phyloP scores from a whole-genome alignment of 139 green algal genomes.

The Auxenochlorella protothecoides region DNA sequence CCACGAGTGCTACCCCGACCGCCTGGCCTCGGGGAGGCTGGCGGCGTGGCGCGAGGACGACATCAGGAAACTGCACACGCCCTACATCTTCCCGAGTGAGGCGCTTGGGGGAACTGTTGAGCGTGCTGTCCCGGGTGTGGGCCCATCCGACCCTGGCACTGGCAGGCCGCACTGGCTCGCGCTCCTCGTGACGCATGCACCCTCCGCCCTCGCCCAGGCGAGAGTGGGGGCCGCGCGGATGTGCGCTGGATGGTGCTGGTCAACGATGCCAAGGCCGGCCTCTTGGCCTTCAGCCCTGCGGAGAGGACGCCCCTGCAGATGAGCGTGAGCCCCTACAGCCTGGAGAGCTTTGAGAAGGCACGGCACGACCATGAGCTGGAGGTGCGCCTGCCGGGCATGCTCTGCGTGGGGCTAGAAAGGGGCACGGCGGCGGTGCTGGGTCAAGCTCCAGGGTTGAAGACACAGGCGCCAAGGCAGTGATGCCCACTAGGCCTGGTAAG shows the following conservation, averaged over 20 bases:
- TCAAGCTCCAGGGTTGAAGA: not conserved
- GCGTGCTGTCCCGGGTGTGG: no score
- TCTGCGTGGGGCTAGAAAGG: not conserved
- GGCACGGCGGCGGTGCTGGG: not conserved
- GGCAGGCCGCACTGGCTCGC: no score
- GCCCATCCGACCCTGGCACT: no score
- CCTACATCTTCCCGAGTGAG: constrained; percentile 78
- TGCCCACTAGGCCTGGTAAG: no score
- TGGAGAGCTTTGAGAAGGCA: constrained; percentile 33
- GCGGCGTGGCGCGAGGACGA: constrained; percentile 7
- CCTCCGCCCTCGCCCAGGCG: constrained; percentile 18
- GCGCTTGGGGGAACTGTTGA: not conserved
- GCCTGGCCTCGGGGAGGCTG: constrained; percentile 45
- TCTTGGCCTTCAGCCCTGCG: not conserved
- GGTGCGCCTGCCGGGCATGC: not conserved
- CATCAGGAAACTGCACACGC: constrained; percentile 51
- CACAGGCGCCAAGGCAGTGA: no score
- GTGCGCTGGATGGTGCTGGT: constrained; percentile 51
- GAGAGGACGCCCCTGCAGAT: constrained; percentile 19
- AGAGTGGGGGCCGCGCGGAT: constrained; percentile 61
- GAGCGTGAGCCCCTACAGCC: constrained; percentile 24
- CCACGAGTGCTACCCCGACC: constrained; percentile 87
- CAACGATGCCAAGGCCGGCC: not conserved
- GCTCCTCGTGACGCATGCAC: not conserved
- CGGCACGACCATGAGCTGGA: constrained; percentile 61